Base-by-base conservation (phyloP, 129 eudicot species). In the Flaveria linearis region DNA sequence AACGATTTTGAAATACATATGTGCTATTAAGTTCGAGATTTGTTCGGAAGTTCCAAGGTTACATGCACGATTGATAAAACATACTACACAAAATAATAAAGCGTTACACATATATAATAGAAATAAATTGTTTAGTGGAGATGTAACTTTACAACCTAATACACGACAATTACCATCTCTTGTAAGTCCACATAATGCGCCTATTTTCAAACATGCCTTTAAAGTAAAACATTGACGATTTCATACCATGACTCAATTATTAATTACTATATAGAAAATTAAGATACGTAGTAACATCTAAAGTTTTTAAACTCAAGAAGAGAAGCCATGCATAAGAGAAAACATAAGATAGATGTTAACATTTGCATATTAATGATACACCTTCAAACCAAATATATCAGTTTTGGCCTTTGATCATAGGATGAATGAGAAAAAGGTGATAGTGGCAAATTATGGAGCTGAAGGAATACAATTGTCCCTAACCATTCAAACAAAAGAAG, bases 101-200 rank as follows among this genome's bases (percentile, higher is more conserved):
- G 11, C 9, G 18, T 26, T 60, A 60, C 13, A 60, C 36, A 22
- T 1, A 23, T 63, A 63, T 63, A n/a, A 17, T 28, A 28, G 15
- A 30, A 20, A 20, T 20, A 20, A 20, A 20, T 20, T 53, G 51
- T 78, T 57, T 78, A 74, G 74, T 69, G 66, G 85, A 79, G 88
- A 84, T 79, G 82, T 26, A 45, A 79, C 49, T 75, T 77, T 3
- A 30, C 53, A 79, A 80, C 80, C 81, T 78, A 77, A 79, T 51
- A 78, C 80, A 65, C 76, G 74, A 69, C 62, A 53, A 77, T 77
- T 68, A 50, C 68, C 74, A n/a, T n/a, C 25, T 76, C 22, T 39
- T 57, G 36, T 16, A 76, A 73, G 61, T 73, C 73, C 70, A 73
- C 84, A 72, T 69, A 77, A 70, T 82, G 63, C 85, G 69, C 78